phyloP scores from a whole-genome alignment of 495 filamentous ascomycete genomes.

The Geopyxis carbonaria region DNA sequence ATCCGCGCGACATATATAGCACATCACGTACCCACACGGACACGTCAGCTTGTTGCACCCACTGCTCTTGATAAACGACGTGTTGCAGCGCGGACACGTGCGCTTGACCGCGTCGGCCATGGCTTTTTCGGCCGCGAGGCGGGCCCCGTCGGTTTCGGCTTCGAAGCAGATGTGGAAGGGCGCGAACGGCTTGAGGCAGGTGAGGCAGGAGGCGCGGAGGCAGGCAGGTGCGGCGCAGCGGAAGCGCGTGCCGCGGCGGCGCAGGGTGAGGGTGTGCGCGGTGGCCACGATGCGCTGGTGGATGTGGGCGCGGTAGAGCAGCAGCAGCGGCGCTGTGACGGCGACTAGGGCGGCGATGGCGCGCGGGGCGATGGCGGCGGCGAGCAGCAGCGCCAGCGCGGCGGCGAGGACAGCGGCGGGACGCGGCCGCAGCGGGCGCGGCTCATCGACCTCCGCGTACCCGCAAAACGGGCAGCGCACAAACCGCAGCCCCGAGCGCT shows the following conservation, averaged over 20 bases:
- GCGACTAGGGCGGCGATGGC: too few species aligned
- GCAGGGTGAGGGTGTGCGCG: background rate
- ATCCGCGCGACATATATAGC: constrained; percentile 30
- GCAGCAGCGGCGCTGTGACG: too few species aligned
- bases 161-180: constrained; percentile 53
- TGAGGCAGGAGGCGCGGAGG: constrained; percentile 53
- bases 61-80: constrained; percentile 76
- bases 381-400: background rate
- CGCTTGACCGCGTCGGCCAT: constrained; percentile 89
- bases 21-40: constrained; percentile 95
- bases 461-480: constrained; percentile 77
- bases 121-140: constrained; percentile 74
- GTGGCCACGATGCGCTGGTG: too few species aligned
- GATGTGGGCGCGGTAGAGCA: too few species aligned
- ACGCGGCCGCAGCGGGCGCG: background rate
- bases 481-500: constrained; percentile 55
- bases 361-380: constrained; percentile 5
- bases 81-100: constrained; percentile 76
- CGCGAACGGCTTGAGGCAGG: constrained; percentile 46
- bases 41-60: constrained; percentile 98
- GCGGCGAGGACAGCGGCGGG: constrained; percentile 1
- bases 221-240: constrained; percentile 52
- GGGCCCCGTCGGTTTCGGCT: constrained; percentile 48
- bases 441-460: constrained; percentile 76
- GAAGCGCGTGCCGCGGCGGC: constrained; percentile 34